Base-by-base conservation (phyloP, 345 rosid species). In the Litchi chinensis region DNA sequence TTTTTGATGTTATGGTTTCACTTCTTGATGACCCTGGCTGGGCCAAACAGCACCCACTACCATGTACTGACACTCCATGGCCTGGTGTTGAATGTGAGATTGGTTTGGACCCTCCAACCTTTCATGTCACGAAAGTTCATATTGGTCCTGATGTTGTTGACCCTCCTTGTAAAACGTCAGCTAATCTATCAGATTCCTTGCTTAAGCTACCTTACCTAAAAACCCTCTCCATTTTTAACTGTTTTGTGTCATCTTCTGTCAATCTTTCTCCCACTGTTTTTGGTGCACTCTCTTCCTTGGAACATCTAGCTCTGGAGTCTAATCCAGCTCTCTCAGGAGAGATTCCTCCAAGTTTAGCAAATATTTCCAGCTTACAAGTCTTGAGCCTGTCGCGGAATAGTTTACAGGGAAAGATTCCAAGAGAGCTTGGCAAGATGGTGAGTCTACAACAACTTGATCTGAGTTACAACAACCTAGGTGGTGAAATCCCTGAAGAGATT, bases 11-110 rank as follows among this genome's bases (percentile, higher is more conserved):
- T 24, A 64, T 88, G 70, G 82, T 59, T 77, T 77, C 79, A 4
- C 82, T 88, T 65, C 21, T 88, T 4, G 87, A 84, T 39, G 86
- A 88, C 66, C 86, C 86, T 44, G 68, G 67, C 15, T 86, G 89
- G 89, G 72, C 85, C 13, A 68, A 77, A 65, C 44, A 65, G 41
- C 87, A 88, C 57, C 87, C 87, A 39, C 72, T 77, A 39, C 91
- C 91, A 68, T 88, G 91, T 73, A 82, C 81, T n/a, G 83, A 86
- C 68, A 88, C 89, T 9, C 91, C 85, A 79, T 86, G 91, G 91
- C 89, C 86, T 77, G 88, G 88, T 22, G 68, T 86, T 73, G 84
- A 81, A 68, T 88, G 89, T 78, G 89, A 86, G 84, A 67, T 84
- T 68, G 80, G 77, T 66, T 71, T 80, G 65, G 77, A 79, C 75